Base-by-base conservation (phyloP, 805 yeast genomes). In the Kodamaea fukazawae region DNA sequence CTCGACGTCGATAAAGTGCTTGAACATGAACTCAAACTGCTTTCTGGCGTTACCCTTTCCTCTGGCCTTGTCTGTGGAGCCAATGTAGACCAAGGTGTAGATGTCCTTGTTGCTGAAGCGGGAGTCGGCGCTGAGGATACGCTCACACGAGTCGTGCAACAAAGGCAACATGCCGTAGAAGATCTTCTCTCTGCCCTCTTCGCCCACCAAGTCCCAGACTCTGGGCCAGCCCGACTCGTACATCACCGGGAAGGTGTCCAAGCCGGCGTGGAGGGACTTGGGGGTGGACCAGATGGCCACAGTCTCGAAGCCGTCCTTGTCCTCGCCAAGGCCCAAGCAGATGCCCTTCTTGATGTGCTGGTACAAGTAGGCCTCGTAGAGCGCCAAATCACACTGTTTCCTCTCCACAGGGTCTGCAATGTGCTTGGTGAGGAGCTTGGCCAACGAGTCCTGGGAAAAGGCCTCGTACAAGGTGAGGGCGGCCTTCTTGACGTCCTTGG, bases 1-100 rank as follows among this genome's bases (percentile, higher is more conserved):
- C 7, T 51, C 50, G 16, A 57, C 58, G 47, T 77, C 81, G 38
- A 77, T 61, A 52, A 69, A 63, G 38, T 69, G 63, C 25, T 57
- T 51, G 48, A 71, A 74, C 73, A 74, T 68, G 50, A 63, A 70
- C 5, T 76, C 73, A 47, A 77, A 70, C 53, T 75, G 59, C 17
- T 64, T 65, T 34, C 81, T 56, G 8, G 67, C 76, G 49, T 77
- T 76, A 13, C 82, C 82, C 50, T 76, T 76, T 26, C 82, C 82
- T 47, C 79, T 63, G 4, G 81, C 78, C 12, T 54, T 51, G 17
- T 51, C 57, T 4, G 65, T 60, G 5, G 74, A 65, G 4, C 76
- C 77, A 40, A 72, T 56, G 49, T 72, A 72, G 23, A 72, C 74
- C 47, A 72, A 60, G n/a, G 74, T 70, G 49, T 53, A 72, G 11